Base-by-base conservation (phyloP, 1,139 yeast genomes). In the Suhomyces taliae region DNA sequence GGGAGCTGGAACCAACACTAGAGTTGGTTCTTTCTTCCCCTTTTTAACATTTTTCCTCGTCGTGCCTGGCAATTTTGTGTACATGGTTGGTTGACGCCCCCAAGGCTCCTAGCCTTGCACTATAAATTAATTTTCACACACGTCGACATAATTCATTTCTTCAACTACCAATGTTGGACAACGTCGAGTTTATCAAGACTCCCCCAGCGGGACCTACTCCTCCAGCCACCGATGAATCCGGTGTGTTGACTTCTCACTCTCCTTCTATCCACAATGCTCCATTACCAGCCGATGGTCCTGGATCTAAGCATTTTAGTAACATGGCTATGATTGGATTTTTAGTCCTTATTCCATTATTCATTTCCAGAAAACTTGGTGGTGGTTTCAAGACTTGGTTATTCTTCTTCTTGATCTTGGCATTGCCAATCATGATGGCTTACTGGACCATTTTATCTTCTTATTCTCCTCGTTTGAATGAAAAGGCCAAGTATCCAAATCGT, bases 241-340 rank as follows among this genome's bases (percentile, higher is more conserved):
- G 93, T 14, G 79, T 85, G 41, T 67, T 74, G 57, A 84, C 90
- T 51, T 81, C 87, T 39, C 81, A 70, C 41, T 68, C 76, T 44
- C 95, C 96, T 34, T 72, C 95, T 10, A 90, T 90, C 64, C 81
- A 85, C 58, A 90, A 90, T 65, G 96, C 95, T 9, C 91, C 91
- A 26, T 74, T 89, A 54, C 90, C 96, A 35, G 97, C 96, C 7
- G 97, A 90, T 65, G 97, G 97, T 38, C 90, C 96, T 7, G 91
- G 96, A 27, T 76, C 90, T 37, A 83, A 82, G 60, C 81, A 84
- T 57, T 90, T 90, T 69, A 80, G 82, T 67, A 90, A 90, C 68
- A 59, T 63, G 55, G 66, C 80, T n/a, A 64, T 90, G 54, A 49
- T 77, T 27, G 72, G 76, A 1, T 64, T 85, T 40, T 59, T 87